Percentiles rank a stretch among this genome's conserved stretches.
Conservation (phyloP, 345 rosid species). For the Citrus cavaleriei region DNA sequence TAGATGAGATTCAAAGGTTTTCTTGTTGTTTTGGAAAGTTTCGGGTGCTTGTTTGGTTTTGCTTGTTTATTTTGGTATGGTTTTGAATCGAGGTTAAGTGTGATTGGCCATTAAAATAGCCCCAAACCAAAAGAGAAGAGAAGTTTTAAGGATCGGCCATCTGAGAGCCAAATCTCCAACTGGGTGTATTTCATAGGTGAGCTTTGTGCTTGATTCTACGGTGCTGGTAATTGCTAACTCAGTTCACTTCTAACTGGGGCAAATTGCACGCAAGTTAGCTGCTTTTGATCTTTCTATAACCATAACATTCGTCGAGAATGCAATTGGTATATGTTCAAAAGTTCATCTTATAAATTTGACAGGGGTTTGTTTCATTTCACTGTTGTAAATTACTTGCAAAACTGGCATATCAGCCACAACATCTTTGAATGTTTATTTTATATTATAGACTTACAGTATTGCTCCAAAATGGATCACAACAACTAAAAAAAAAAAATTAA, state of each 20-base stretch:
- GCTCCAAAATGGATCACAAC: not conserved
- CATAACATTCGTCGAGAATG: not conserved
- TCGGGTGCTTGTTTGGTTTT: not conserved
- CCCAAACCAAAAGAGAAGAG: not conserved
- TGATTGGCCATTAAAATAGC: not conserved
- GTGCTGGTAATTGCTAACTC: not conserved
- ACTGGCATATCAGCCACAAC: not conserved
- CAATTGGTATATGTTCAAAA: not conserved
- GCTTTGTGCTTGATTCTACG: not conserved
- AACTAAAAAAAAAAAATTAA: not conserved
- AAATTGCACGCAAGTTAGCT: not conserved
- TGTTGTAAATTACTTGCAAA: not conserved
- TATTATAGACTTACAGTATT: too few species aligned
- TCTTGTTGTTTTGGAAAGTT: not conserved
- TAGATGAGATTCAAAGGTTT: not conserved
- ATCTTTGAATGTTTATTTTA: too few species aligned
- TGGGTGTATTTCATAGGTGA: not conserved
- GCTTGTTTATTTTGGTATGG: not conserved
- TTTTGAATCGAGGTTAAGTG: not conserved
- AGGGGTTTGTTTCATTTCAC: not conserved
- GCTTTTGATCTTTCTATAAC: not conserved
- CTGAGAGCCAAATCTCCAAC: not conserved
- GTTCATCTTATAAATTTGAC: not conserved
- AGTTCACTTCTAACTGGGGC: not conserved
- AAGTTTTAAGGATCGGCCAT: not conserved